A percentile compares a stretch with the other conserved stretches of the same genome.
Conservation (phyloP, 441 rosid genomes). For the Populus hybrid region DNA sequence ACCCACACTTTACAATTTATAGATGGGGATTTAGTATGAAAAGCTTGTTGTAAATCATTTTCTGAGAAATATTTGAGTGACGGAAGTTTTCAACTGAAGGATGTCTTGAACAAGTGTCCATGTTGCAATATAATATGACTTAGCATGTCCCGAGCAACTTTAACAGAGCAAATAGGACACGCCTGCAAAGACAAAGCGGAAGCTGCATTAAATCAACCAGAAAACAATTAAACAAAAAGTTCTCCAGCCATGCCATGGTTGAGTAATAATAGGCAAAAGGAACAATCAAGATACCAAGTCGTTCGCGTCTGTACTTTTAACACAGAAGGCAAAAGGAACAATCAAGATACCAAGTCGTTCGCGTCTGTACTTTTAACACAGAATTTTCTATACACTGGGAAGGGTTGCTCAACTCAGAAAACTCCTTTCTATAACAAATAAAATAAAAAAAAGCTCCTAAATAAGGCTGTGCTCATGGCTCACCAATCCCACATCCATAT, state of each 20-base stretch:
- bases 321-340: not conserved
- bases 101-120: slow-evolving; percentile 61
- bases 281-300: not conserved
- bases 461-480: no score
- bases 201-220: slow-evolving; percentile 19
- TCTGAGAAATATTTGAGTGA: not conserved
- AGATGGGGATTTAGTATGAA: no score
- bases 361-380: no score
- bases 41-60: no score
- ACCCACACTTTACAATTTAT: no score
- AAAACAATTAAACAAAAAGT: slow-evolving; percentile 1
- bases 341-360: not conserved
- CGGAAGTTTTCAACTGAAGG: slow-evolving; percentile 29
- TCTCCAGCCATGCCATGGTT: not conserved
- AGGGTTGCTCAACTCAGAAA: no score
- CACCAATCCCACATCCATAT: no score
- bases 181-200: slow-evolving; percentile 38
- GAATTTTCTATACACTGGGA: no score
- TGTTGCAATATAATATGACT: slow-evolving; percentile 58
- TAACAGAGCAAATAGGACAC: slow-evolving; percentile 57
- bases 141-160: slow-evolving; percentile 50
- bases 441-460: no score
- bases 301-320: not conserved
- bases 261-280: not conserved
- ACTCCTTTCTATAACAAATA: no score